Conservation (phyloP, 495 filamentous ascomycete genomes). For the Cercophora newfieldiana region DNA sequence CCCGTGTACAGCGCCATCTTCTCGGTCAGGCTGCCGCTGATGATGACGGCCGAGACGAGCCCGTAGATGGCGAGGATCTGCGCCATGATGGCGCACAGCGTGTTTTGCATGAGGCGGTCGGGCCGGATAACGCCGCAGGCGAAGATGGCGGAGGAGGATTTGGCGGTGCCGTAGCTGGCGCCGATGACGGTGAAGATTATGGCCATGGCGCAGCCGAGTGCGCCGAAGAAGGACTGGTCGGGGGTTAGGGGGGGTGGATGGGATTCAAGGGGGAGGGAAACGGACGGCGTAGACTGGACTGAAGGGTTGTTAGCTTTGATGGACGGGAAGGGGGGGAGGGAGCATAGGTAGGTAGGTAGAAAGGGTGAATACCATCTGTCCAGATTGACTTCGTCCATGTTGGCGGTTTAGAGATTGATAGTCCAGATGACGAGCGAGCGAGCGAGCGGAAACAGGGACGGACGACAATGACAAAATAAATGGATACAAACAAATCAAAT, state of each 20-base stretch:
- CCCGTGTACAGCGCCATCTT: slow-evolving; percentile 48
- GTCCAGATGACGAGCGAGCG: background rate
- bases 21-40: slow-evolving; percentile 44
- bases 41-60: slow-evolving; percentile 50
- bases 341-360: background rate
- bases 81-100: slow-evolving; percentile 69
- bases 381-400: slow-evolving; percentile 24
- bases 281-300: slow-evolving; percentile 49
- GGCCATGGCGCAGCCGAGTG: slow-evolving; percentile 54
- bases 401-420: background rate
- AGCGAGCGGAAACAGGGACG: background rate
- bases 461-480: too few relatives aligned
- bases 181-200: slow-evolving; percentile 74
- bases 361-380: slow-evolving; percentile 26
- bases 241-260: slow-evolving; percentile 2
- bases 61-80: slow-evolving; percentile 72
- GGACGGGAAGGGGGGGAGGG: too few relatives aligned
- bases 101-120: slow-evolving; percentile 82
- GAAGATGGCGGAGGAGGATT: slow-evolving; percentile 80
- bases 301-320: slow-evolving; percentile 13
- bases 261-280: slow-evolving; percentile 9
- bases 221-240: slow-evolving; percentile 49
- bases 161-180: slow-evolving; percentile 89
- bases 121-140: slow-evolving; percentile 56
- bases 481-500: too few relatives aligned